These are phyloP conservation scores for Mollisiaceae sp. DNA, from an alignment of 2,329 filamentous ascomycete genomes.

Conservation along the genomic window DNA sequence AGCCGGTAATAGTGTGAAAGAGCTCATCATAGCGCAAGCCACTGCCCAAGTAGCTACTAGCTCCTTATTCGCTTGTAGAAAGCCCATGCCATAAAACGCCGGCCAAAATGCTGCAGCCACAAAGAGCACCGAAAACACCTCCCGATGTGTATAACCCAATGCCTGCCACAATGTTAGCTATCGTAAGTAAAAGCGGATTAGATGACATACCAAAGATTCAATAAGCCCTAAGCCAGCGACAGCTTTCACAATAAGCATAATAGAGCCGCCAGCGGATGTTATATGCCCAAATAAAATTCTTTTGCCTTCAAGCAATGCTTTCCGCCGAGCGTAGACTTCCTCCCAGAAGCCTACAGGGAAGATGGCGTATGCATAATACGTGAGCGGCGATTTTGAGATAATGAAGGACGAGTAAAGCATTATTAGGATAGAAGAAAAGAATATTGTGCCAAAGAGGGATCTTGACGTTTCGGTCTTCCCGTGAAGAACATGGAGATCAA, in stretches of 20 bases:
- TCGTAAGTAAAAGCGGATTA: background rate
- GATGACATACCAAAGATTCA: constrained; percentile 70
- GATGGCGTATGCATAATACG: constrained; percentile 90
- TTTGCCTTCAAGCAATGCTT: constrained; percentile 70
- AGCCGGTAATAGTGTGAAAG: constrained; percentile 86
- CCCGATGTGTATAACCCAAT: constrained; percentile 87
- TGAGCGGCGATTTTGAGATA: constrained; percentile 76
- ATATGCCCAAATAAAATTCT: constrained; percentile 73
- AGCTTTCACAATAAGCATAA: constrained; percentile 66
- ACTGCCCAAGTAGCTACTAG: constrained; percentile 74
- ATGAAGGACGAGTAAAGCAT: constrained; percentile 79
- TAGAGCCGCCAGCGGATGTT: constrained; percentile 59
- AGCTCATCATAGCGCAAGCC: constrained; percentile 83
- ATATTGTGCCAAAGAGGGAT: constrained; percentile 59
- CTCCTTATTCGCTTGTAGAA: constrained; percentile 68
- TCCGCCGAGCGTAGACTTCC: constrained; percentile 81
- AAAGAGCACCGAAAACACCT: constrained; percentile 84
- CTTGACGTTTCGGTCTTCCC: constrained; percentile 69
- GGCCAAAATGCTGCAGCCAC: constrained; percentile 81
- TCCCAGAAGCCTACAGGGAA: constrained; percentile 98
- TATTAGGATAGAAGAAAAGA: constrained; percentile 79
- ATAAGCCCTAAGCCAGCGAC: constrained; percentile 75
- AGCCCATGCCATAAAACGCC: constrained; percentile 70
- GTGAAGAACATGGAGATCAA: constrained; percentile 86
- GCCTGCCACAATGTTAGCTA: constrained; percentile 59